Base-by-base conservation (phyloP, 2,329 filamentous ascomycete genomes). In the Scytalidium lignicola region DNA sequence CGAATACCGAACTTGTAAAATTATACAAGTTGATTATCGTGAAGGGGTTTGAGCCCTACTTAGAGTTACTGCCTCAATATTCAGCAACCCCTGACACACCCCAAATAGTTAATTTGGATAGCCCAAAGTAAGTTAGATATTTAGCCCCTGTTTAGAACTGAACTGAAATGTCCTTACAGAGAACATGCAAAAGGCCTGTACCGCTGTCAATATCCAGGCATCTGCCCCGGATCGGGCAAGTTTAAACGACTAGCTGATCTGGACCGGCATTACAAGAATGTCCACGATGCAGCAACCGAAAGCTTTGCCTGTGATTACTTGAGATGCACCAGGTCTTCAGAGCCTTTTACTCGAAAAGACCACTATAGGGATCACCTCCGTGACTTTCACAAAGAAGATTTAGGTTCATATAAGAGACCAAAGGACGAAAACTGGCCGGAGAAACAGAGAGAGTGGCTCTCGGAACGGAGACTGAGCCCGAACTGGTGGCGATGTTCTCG, bases 301-400 rank as follows among this genome's bases (percentile, higher is more conserved):
- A 51, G 50, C 15, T 59, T 62, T 40, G 54, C 54, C 12, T 72
- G 69, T 52, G 53, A 59, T 20, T 60, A 58, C 19, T 43, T 45
- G 1, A 58, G 52, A 10, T 71, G 69, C 43, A 43, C 45, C 22
- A 55, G 67, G 2, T 55, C 57, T 0, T 46, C 51, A 1, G 55
- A 61, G 15, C 67, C 72, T 0, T 77, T 77, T 52, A 70, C 66
- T 1, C 61, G 74, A 8, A 67, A 69, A 45, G 75, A 78, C 51
- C 74, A 78, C 55, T 66, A 72, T 42, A 62, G 68, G 18, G 74
- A 77, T 50, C 74, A 78, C 52, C 59, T 73, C 39, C 62, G 73
- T 21, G 71, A 74, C 44, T 74, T 66, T 49, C 74, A 78, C 53
- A 68, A 72, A 32, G 64, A 70, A 40, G 68, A 74, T 47, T 47